Evolutionary conservation across 495 filamentous ascomycete genomes (phyloP).

Genomic region (Choiromyces venosus): DNA sequence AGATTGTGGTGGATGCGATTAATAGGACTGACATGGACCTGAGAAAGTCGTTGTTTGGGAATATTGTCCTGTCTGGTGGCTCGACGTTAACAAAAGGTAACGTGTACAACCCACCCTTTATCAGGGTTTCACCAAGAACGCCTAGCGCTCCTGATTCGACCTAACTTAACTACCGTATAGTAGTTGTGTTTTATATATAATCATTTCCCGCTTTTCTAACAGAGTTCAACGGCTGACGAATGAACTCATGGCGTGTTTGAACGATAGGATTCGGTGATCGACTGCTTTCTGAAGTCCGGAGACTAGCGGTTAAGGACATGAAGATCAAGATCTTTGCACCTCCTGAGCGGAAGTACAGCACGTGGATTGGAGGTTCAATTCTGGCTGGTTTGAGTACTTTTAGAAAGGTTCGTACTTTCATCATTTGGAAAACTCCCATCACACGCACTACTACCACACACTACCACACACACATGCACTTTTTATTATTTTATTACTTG

Average conservation of each 20-base stretch:
- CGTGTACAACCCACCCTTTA: background rate
- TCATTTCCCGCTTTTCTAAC: background rate
- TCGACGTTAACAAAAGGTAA: constrained; percentile 74
- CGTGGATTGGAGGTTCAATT: constrained; percentile 98
- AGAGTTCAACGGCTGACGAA: background rate
- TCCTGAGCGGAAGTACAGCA: constrained; percentile 94
- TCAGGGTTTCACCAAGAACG: background rate
- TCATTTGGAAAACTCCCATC: background rate
- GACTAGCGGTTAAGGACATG: constrained; percentile 95
- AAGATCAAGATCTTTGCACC: constrained; percentile 97
- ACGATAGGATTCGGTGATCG: constrained; percentile 80
- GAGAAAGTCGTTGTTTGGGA: constrained; percentile 98
- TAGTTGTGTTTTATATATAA: background rate
- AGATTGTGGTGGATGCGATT: constrained; percentile 99
- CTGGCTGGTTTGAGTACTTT: constrained; percentile 95
- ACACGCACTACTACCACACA: background rate
- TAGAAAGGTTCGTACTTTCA: constrained; percentile 66
- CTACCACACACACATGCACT: background rate
- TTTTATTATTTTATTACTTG: background rate
- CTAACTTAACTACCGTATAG: background rate
- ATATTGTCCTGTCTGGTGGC: constrained; percentile 99
- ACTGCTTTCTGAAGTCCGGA: constrained; percentile 83
- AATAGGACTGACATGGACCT: constrained; percentile 99
- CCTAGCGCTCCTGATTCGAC: background rate
- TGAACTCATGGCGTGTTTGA: constrained; percentile 5